Evolutionary conservation across 106 monocot genomes (phyloP).

Genomic region (Ottelia alismoides): DNA sequence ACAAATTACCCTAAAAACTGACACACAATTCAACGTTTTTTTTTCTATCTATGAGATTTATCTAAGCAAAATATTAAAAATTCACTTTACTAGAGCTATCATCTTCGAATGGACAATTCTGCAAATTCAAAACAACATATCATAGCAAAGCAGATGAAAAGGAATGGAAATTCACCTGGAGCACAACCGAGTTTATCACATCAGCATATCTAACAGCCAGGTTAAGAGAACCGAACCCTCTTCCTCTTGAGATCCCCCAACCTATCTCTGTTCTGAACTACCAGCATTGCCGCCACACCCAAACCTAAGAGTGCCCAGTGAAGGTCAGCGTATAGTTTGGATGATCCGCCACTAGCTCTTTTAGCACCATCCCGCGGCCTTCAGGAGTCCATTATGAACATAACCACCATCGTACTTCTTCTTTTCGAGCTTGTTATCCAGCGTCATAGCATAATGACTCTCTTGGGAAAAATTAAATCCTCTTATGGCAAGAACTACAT

Average conservation of each 20-base stretch:
- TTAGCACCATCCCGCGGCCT: constrained; percentile 61
- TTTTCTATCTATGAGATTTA: too few species aligned
- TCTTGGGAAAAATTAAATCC: constrained; percentile 63
- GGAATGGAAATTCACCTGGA: constrained; percentile 41
- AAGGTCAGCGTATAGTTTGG: constrained; percentile 59
- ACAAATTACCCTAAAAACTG: too few species aligned
- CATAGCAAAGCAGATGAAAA: too few species aligned
- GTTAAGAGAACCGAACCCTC: constrained; percentile 62
- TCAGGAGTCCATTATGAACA: constrained; percentile 80
- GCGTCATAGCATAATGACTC: constrained; percentile 60
- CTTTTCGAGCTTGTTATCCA: constrained; percentile 80
- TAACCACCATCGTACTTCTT: constrained; percentile 68
- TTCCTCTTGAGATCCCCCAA: constrained; percentile 52
- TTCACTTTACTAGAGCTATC: too few species aligned
- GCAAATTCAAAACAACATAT: too few species aligned
- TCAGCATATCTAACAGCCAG: constrained; percentile 83
- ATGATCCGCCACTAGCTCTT: constrained; percentile 33
- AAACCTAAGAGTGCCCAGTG: constrained; percentile 79
- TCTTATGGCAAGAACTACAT: constrained; percentile 67
- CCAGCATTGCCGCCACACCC: constrained; percentile 74
- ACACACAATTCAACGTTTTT: too few species aligned
- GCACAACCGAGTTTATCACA: constrained; percentile 77
- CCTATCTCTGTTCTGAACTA: constrained; percentile 46
- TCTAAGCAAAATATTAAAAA: too few species aligned
- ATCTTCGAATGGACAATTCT: too few species aligned